A percentile compares a stretch with the other conserved stretches of the same genome.
Evolutionary conservation across 768 basidiomycete species (phyloP).

Genomic region (Rhizopogon rudus): DNA sequence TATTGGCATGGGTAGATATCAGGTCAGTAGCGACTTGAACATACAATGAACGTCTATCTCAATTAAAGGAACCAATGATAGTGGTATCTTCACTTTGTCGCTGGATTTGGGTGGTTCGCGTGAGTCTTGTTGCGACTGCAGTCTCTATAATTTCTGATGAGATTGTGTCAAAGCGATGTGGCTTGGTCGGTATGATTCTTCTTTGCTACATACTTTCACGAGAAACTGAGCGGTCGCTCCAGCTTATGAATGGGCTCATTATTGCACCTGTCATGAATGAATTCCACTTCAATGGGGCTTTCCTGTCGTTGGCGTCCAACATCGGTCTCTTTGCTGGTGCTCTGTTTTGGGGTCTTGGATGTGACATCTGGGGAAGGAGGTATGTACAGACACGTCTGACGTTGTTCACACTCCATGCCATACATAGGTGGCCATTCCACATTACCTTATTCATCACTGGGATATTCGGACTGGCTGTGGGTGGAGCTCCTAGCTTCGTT

Average conservation of each 20-base stretch:
- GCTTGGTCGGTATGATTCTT: constrained; percentile 31
- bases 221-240: background rate
- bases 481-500: constrained; percentile 41
- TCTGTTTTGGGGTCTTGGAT: constrained; percentile 43
- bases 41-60: background rate
- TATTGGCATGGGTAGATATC: constrained; percentile 55
- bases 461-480: constrained; percentile 48
- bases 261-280: constrained; percentile 44
- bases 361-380: constrained; percentile 48
- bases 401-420: background rate
- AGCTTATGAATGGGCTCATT: constrained; percentile 41
- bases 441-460: constrained; percentile 49
- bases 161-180: constrained; percentile 14
- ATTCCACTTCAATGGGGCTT: constrained; percentile 41
- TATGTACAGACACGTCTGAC: constrained; percentile 12
- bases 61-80: background rate
- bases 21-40: constrained; percentile 26
- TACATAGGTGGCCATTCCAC: constrained; percentile 45
- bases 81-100: constrained; percentile 35
- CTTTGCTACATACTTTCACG: background rate
- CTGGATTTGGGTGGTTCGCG: constrained; percentile 40
- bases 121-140: constrained; percentile 11
- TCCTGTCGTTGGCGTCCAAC: constrained; percentile 47
- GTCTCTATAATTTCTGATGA: background rate
- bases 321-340: constrained; percentile 49